phyloP scores from a whole-genome alignment of 768 basidiomycete genomes.

The Chalciporus pseudorubinellus region DNA sequence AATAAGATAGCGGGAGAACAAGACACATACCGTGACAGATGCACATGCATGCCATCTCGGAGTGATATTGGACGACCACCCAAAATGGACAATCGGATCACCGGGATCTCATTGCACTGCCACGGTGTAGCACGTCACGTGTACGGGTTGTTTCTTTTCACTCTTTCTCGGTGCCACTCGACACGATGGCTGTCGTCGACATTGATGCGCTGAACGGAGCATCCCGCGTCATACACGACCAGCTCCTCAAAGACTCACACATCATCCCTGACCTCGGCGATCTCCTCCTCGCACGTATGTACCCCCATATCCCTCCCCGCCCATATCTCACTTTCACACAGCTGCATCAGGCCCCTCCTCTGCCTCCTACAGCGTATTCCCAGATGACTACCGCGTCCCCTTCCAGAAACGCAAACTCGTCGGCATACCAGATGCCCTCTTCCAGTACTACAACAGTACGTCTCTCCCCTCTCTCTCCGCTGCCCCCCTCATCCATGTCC shows the following conservation, averaged over 20 bases:
- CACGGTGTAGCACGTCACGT: neutral
- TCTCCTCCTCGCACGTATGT: slow-evolving; percentile 57
- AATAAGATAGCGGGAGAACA: too few relatives aligned
- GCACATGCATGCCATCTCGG: too few relatives aligned
- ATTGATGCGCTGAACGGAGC: slow-evolving; percentile 63
- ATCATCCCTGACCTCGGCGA: slow-evolving; percentile 76
- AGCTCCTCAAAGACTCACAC: slow-evolving; percentile 69
- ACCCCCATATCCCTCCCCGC: too few relatives aligned
- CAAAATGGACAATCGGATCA: too few relatives aligned
- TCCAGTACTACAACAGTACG: slow-evolving; percentile 76
- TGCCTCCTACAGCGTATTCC: slow-evolving; percentile 74
- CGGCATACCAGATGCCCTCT: slow-evolving; percentile 74
- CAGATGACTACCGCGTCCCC: slow-evolving; percentile 74
- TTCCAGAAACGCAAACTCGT: slow-evolving; percentile 77
- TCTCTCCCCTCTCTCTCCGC: slow-evolving; percentile 6
- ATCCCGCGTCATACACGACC: slow-evolving; percentile 63
- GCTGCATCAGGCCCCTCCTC: slow-evolving; percentile 65
- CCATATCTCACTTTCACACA: neutral
- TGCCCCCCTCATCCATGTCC: slow-evolving; percentile 13
- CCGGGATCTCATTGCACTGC: neutral
- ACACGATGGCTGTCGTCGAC: slow-evolving; percentile 42
- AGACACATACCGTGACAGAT: too few relatives aligned
- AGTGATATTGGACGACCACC: too few relatives aligned
- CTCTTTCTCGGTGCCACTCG: neutral
- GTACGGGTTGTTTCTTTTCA: neutral